These are phyloP conservation scores for Ceratobasidium sp. DNA, from an alignment of 1,284 basidiomycete genomes.

Conservation along the genomic window DNA sequence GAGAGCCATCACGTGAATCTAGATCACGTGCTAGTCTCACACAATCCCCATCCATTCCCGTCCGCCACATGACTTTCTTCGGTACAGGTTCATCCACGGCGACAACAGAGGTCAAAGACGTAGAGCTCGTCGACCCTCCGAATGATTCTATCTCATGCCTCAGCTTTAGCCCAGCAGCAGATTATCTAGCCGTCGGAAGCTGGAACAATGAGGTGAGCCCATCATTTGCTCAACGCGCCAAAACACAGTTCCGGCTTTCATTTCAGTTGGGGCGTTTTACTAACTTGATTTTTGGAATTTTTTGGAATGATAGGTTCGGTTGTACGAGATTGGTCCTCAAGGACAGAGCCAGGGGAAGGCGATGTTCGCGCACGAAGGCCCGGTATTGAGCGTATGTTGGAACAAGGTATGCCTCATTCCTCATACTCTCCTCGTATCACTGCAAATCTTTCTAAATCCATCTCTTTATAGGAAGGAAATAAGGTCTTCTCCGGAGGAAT, in stretches of 20 bases:
- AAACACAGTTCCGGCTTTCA: too few relatives aligned
- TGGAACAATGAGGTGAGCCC: constrained; percentile 83
- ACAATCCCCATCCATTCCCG: constrained; percentile 39
- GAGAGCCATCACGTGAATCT: too few relatives aligned
- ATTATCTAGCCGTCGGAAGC: constrained; percentile 80
- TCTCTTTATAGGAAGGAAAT: constrained; percentile 70
- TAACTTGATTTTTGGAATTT: too few relatives aligned
- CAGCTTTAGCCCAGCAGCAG: constrained; percentile 72
- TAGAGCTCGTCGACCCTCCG: constrained; percentile 36
- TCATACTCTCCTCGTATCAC: constrained; percentile 3
- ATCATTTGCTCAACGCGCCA: neutral
- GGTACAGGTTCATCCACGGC: constrained; percentile 20
- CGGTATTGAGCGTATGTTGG: constrained; percentile 87
- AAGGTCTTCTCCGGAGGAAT: constrained; percentile 89
- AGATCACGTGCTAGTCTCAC: too few relatives aligned
- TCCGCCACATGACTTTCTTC: constrained; percentile 41
- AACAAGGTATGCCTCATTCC: constrained; percentile 65
- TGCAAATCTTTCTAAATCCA: neutral
- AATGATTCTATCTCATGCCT: constrained; percentile 68
- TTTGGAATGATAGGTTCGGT: constrained; percentile 59
- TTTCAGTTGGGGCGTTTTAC: too few relatives aligned
- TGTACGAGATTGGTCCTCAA: constrained; percentile 66
- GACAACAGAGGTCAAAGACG: constrained; percentile 26
- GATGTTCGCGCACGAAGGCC: constrained; percentile 85
- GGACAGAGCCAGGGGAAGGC: constrained; percentile 79